Conservation (phyloP, 164 flowering plant genomes). For the Dillenia turbinata region DNA sequence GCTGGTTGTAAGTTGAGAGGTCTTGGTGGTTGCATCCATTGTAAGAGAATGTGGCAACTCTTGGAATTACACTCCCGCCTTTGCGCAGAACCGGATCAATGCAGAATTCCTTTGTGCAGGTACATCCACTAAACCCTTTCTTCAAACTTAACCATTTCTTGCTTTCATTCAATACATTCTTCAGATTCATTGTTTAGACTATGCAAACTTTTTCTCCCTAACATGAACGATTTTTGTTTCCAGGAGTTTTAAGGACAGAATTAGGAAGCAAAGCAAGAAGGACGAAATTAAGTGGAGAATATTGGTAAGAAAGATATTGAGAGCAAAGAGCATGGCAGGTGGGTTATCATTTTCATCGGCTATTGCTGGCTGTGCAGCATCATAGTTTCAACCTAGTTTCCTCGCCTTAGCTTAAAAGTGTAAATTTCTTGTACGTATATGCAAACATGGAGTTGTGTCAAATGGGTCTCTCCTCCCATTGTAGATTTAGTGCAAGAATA, state of each 20-base stretch:
- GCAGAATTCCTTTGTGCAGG: conserved; percentile 87
- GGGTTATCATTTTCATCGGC: conserved; percentile 34
- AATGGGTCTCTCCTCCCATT: no score
- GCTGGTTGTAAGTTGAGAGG: conserved; percentile 76
- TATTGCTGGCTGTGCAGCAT: conserved; percentile 7
- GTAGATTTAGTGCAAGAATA: no score
- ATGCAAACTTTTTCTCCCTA: no score
- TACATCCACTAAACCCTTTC: conserved; percentile 4
- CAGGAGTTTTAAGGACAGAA: conserved; percentile 66
- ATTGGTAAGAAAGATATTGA: conserved; percentile 51
- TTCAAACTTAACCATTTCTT: no score
- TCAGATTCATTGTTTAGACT: background rate
- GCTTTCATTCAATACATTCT: conserved; percentile 2
- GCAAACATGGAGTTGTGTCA: no score
- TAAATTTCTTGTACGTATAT: no score
- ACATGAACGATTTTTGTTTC: background rate
- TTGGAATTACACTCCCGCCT: conserved; percentile 69
- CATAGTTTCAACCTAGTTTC: no score
- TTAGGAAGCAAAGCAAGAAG: conserved; percentile 59
- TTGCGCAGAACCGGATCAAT: conserved; percentile 44
- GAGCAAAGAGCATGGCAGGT: conserved; percentile 43
- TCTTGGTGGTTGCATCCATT: conserved; percentile 75
- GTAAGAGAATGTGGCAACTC: conserved; percentile 99
- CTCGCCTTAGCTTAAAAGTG: no score
- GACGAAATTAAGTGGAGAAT: conserved; percentile 73